Evolutionary conservation across 331 rosid species (phyloP).

Genomic region (Spiraea crenata): DNA sequence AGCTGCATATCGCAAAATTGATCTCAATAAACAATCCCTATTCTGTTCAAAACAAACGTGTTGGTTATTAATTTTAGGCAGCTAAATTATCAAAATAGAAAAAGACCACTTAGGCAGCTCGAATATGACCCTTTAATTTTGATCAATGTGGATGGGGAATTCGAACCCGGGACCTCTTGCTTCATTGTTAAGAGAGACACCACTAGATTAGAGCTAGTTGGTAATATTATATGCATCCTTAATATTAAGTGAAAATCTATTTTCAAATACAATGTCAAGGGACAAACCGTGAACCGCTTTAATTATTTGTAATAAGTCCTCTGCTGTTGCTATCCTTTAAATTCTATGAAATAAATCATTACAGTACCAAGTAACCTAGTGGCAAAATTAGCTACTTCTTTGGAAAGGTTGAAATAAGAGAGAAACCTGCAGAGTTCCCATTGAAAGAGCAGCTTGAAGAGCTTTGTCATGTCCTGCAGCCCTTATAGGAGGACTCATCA

Average conservation of each 20-base stretch:
- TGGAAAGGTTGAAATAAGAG: neutral
- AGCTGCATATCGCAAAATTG: slow-evolving; percentile 57
- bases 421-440: slow-evolving; percentile 80
- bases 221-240: neutral
- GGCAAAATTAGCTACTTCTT: neutral
- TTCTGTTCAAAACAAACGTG: neutral
- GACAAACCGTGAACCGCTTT: neutral
- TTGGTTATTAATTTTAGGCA: neutral
- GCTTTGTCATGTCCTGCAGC: slow-evolving; percentile 77
- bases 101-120: neutral
- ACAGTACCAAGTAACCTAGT: neutral
- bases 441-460: slow-evolving; percentile 89
- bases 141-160: too few relatives aligned
- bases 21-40: neutral
- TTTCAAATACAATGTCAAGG: neutral
- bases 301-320: neutral
- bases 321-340: too few relatives aligned
- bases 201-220: too few relatives aligned
- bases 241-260: neutral
- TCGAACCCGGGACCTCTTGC: too few relatives aligned
- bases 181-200: too few relatives aligned
- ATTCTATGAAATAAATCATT: neutral
- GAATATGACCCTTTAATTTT: too few relatives aligned
- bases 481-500: slow-evolving; percentile 97
- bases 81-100: neutral